Conservation (phyloP, 1,284 basidiomycete species). For the Singerocomus rubriflavus region DNA sequence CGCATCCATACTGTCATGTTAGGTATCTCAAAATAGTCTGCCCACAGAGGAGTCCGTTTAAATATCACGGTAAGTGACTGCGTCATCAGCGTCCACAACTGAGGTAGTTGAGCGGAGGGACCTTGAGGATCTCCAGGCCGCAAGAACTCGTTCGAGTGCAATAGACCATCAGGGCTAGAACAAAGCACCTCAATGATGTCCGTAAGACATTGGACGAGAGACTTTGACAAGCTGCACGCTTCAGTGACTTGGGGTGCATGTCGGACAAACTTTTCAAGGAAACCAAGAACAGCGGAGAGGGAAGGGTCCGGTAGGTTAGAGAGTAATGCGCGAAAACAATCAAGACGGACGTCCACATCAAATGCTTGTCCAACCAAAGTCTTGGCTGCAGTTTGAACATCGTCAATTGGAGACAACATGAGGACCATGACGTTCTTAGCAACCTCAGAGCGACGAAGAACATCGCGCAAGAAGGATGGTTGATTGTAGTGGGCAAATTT, state of each 20-base stretch:
- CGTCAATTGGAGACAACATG: constrained; percentile 78
- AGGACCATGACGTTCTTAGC: constrained; percentile 61
- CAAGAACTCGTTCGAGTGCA: constrained; percentile 58
- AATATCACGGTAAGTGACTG: constrained; percentile 80
- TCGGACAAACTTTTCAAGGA: constrained; percentile 63
- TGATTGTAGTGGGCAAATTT: constrained; percentile 59
- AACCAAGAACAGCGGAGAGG: constrained; percentile 66
- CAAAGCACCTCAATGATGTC: constrained; percentile 89
- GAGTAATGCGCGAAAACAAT: constrained; percentile 80
- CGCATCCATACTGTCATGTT: constrained; percentile 97
- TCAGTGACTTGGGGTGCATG: constrained; percentile 71
- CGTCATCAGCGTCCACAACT: constrained; percentile 83
- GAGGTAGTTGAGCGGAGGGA: constrained; percentile 54
- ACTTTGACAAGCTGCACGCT: constrained; percentile 81
- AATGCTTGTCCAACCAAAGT: constrained; percentile 77
- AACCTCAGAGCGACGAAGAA: constrained; percentile 52
- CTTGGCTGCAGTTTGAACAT: constrained; percentile 71
- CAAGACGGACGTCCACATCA: constrained; percentile 80
- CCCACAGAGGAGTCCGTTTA: constrained; percentile 78
- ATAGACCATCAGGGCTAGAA: constrained; percentile 63
- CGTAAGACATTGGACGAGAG: constrained; percentile 86
- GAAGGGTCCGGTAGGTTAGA: constrained; percentile 60
- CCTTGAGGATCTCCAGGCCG: constrained; percentile 43
- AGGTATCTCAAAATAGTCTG: constrained; percentile 71
- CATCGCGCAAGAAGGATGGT: constrained; percentile 44